These are phyloP conservation scores for Lyophyllum decastes DNA, from an alignment of 768 basidiomycete species.

Conservation along the genomic window DNA sequence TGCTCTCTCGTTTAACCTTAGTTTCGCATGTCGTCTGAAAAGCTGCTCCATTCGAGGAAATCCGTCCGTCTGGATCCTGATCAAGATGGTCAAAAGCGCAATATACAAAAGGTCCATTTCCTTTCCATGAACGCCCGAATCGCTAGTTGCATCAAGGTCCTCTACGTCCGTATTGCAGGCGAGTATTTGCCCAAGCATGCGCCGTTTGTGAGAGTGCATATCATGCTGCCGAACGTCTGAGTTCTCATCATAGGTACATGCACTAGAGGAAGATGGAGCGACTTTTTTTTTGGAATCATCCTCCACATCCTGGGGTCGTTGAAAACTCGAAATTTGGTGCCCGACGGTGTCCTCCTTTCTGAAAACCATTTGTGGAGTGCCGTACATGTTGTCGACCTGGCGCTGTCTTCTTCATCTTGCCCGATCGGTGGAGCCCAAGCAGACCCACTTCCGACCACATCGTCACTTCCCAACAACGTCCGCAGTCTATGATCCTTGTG, in stretches of 20 bases:
- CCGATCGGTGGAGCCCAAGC: neutral
- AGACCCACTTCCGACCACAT: too few species aligned
- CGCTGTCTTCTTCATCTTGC: neutral
- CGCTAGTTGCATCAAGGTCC: neutral
- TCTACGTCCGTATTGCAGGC: neutral
- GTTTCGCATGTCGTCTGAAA: neutral
- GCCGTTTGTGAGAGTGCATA: neutral
- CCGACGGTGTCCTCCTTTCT: neutral
- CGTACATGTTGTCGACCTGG: neutral
- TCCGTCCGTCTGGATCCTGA: neutral
- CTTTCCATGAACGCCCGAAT: neutral
- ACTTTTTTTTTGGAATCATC: neutral
- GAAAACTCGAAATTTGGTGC: neutral
- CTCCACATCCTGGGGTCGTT: neutral
- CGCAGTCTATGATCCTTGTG: neutral
- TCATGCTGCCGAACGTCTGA: neutral
- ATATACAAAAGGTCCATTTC: neutral
- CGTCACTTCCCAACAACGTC: neutral
- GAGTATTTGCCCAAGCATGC: neutral
- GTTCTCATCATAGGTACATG: neutral
- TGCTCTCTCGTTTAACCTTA: neutral
- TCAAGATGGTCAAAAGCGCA: neutral
- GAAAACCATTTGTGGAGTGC: neutral
- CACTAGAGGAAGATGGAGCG: neutral
- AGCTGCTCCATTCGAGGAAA: neutral